Evolutionary conservation across 2,329 filamentous ascomycete species (phyloP).

Genomic region (Hymenoscyphus fructigenus): DNA sequence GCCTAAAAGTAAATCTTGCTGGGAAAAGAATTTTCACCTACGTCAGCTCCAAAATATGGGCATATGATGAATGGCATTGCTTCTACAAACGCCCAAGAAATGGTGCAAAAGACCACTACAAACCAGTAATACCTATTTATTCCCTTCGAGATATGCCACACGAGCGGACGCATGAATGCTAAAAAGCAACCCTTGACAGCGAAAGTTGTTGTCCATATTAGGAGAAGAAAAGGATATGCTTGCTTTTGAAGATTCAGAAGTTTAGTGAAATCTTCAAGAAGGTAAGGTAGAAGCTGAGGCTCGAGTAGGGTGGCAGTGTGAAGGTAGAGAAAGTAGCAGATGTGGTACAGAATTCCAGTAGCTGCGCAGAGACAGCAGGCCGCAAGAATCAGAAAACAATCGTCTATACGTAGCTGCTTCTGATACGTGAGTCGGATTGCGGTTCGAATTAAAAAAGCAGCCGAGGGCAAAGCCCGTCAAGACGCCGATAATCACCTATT

Average conservation of each 20-base stretch:
- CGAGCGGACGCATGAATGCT: background rate
- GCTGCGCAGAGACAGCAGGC: background rate
- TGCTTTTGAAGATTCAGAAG: background rate
- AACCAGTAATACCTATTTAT: conserved; percentile 4
- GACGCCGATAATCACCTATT: background rate
- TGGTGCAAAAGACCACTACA: background rate
- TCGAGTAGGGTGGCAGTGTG: background rate
- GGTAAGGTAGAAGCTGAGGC: background rate
- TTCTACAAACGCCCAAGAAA: background rate
- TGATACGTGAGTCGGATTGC: background rate
- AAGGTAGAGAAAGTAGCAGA: background rate
- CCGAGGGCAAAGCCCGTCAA: background rate
- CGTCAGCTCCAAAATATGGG: background rate
- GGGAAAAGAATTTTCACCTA: background rate
- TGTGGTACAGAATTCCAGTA: background rate
- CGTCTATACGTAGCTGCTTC: background rate
- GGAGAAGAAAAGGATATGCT: background rate
- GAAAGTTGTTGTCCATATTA: background rate
- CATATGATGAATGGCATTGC: background rate
- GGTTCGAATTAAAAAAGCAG: background rate
- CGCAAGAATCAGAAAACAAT: background rate
- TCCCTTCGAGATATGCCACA: background rate
- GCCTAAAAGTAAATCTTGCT: background rate
- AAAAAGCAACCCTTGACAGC: background rate
- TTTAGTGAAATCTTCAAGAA: background rate